Evolutionary conservation across 2,329 filamentous ascomycete species (phyloP).

Genomic region (Colletotrichum zoysiae): DNA sequence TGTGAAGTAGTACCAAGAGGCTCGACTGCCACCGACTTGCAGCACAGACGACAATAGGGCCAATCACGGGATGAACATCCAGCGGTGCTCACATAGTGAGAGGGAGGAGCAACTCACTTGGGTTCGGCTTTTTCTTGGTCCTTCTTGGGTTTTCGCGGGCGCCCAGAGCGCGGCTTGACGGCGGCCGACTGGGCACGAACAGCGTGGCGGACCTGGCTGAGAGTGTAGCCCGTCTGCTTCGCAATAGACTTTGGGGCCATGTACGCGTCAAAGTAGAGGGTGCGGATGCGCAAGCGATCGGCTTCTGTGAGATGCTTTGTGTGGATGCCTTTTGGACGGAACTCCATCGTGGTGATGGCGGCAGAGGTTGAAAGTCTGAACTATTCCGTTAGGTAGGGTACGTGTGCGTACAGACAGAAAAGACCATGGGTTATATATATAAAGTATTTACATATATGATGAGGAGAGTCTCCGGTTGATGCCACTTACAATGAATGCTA

Average conservation of each 20-base stretch:
- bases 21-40: background rate
- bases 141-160: background rate
- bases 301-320: background rate
- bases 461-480: background rate
- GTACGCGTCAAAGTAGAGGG: constrained; percentile 2
- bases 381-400: background rate
- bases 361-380: background rate
- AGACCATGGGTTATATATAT: background rate
- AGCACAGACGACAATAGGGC: background rate
- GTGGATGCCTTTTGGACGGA: background rate
- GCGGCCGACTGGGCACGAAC: background rate
- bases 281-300: constrained; percentile 15
- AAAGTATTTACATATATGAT: no score
- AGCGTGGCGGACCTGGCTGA: background rate
- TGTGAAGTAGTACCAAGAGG: background rate
- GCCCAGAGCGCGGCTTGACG: background rate
- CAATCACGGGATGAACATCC: background rate
- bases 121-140: background rate
- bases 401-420: background rate
- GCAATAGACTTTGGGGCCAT: background rate
- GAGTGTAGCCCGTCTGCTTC: background rate
- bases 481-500: background rate
- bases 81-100: background rate
- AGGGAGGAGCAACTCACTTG: background rate
- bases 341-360: background rate